Conservation (phyloP, 768 basidiomycete species). For the Scleroderma bovista region DNA sequence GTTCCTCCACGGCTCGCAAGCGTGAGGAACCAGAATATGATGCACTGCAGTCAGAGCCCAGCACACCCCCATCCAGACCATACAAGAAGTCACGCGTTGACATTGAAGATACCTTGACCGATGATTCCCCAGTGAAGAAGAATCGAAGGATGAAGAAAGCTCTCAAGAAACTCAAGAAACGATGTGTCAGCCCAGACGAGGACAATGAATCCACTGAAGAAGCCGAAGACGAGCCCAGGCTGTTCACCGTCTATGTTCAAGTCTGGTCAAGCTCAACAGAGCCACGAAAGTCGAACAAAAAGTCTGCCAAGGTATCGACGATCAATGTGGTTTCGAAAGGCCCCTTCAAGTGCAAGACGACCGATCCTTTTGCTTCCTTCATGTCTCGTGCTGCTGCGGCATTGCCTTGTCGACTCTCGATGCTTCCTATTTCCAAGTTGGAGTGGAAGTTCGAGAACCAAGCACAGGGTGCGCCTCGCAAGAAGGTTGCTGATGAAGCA, state of each 20-base stretch:
- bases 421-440: not conserved
- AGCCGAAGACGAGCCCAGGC: not conserved
- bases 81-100: too few species aligned
- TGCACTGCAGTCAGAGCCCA: too few species aligned
- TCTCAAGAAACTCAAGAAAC: too few species aligned
- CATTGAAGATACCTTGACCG: too few species aligned
- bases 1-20: too few species aligned
- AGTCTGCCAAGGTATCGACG: not conserved
- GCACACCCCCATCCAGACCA: too few species aligned
- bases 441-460: slow-evolving; percentile 6
- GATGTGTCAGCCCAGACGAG: too few species aligned
- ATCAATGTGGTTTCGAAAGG: not conserved
- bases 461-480: not conserved
- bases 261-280: not conserved
- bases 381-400: not conserved
- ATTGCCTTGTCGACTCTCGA: not conserved
- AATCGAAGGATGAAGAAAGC: too few species aligned
- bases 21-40: too few species aligned
- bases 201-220: too few species aligned
- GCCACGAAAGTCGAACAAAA: not conserved
- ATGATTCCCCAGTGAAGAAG: too few species aligned
- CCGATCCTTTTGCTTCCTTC: not conserved
- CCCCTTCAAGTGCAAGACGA: slow-evolving; percentile 5
- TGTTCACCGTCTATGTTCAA: slow-evolving; percentile 5
- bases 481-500: slow-evolving; percentile 2